phyloP scores from a whole-genome alignment of 2,329 filamentous ascomycete genomes.

The Alternaria incomplexa region DNA sequence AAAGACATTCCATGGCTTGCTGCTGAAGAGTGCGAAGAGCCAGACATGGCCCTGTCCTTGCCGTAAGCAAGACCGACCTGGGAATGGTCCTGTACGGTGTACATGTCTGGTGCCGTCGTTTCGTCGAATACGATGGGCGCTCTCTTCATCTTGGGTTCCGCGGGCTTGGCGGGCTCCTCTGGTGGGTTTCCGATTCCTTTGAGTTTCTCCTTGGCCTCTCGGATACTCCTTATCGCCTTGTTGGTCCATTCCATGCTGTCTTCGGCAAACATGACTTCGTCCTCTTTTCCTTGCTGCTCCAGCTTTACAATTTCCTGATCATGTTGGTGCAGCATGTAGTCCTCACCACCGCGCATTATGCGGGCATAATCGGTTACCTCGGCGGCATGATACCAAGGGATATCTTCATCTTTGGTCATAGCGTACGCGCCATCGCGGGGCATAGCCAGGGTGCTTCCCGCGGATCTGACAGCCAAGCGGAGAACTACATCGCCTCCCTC shows the following conservation, averaged over 20 bases:
- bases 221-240: constrained; percentile 78
- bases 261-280: constrained; percentile 89
- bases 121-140: constrained; percentile 59
- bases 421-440: constrained; percentile 81
- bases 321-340: constrained; percentile 84
- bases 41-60: constrained; percentile 34
- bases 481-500: constrained; percentile 91
- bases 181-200: constrained; percentile 71
- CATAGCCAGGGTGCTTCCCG: constrained; percentile 83
- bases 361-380: constrained; percentile 94
- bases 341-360: constrained; percentile 90
- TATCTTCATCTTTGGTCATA: constrained; percentile 71
- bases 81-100: constrained; percentile 52
- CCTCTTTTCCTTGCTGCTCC: constrained; percentile 78
- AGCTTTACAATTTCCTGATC: constrained; percentile 79
- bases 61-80: constrained; percentile 7
- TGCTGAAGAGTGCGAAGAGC: constrained; percentile 39
- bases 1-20: constrained; percentile 45
- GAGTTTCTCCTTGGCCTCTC: constrained; percentile 76
- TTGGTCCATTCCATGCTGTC: constrained; percentile 86
- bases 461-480: constrained; percentile 79
- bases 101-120: constrained; percentile 59
- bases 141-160: constrained; percentile 55
- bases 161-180: constrained; percentile 57
- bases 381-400: constrained; percentile 94